phyloP scores from a whole-genome alignment of 23 red algal genomes.

The Gracilaria domingensis region DNA sequence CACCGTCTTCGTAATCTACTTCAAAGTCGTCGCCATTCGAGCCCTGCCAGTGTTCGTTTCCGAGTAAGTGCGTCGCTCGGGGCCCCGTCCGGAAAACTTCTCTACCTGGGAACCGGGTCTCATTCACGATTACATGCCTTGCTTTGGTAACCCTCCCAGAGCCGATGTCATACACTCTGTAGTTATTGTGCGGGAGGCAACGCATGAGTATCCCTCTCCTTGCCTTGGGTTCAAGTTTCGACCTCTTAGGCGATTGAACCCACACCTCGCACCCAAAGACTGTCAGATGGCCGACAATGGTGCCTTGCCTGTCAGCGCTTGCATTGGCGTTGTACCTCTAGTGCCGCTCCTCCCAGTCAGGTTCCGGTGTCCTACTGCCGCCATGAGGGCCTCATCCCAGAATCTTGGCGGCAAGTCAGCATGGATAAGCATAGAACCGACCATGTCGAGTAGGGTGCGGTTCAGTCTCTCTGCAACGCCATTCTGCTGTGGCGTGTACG shows the following conservation, averaged over 20 bases:
- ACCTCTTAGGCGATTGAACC: neutral
- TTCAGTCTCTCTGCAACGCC: conserved; percentile 50
- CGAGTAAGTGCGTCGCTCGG: too few species aligned
- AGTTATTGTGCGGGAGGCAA: neutral
- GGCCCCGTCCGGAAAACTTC: too few species aligned
- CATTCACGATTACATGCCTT: neutral
- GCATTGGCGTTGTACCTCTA: neutral
- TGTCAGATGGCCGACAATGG: conserved; percentile 1
- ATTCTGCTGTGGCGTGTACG: conserved; percentile 41
- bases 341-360: neutral
- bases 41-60: too few species aligned
- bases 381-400: conserved; percentile 31
- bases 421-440: conserved; percentile 1
- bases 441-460: conserved; percentile 27
- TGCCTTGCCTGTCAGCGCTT: conserved; percentile 17
- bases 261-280: conserved; percentile 25
- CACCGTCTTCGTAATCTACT: too few species aligned
- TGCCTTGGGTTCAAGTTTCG: neutral
- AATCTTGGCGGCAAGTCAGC: neutral
- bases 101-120: too few species aligned
- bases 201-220: conserved; percentile 9
- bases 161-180: conserved; percentile 8
- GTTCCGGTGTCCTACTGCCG: neutral
- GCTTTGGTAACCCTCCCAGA: neutral
- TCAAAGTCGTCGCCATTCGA: too few species aligned